These are phyloP conservation scores for Tricholoma flavovirens DNA, from an alignment of 768 basidiomycete species.

Conservation along the genomic window DNA sequence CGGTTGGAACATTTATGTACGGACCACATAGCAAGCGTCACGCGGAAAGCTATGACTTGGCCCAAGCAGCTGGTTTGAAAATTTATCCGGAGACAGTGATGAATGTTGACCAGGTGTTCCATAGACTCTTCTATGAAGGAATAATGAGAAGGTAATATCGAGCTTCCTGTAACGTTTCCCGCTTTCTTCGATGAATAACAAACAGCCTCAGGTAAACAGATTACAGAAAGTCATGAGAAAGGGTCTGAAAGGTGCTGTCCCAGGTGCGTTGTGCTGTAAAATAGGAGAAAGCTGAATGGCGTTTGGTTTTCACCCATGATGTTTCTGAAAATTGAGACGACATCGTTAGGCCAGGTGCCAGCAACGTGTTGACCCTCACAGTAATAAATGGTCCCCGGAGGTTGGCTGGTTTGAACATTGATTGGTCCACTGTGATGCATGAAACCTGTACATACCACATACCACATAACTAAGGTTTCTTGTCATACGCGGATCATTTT, in stretches of 20 bases:
- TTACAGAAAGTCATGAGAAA: neutral
- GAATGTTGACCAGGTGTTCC: too few species aligned
- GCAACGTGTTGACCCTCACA: conserved; percentile 11
- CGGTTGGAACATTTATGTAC: too few species aligned
- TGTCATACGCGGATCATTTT: neutral
- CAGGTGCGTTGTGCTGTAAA: neutral
- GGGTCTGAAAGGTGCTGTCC: neutral
- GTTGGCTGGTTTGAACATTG: too few species aligned
- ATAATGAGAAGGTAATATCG: too few species aligned
- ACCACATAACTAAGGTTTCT: neutral
- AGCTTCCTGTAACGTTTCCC: too few species aligned
- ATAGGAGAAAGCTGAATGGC: neutral
- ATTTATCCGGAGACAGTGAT: too few species aligned
- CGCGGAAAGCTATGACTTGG: too few species aligned
- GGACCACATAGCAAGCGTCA: too few species aligned
- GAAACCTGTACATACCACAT: neutral
- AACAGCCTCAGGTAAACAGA: too few species aligned
- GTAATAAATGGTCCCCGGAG: neutral
- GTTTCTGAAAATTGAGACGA: neutral
- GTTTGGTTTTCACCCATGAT: neutral
- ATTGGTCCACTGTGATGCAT: neutral
- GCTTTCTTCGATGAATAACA: too few species aligned
- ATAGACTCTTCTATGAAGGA: too few species aligned
- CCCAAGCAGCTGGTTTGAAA: too few species aligned
- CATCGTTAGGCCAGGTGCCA: conserved; percentile 7